Evolutionary conservation across 768 basidiomycete species (phyloP), one percentile per base, ranked within the genome.

Genomic region (Amanita rimosa): DNA sequence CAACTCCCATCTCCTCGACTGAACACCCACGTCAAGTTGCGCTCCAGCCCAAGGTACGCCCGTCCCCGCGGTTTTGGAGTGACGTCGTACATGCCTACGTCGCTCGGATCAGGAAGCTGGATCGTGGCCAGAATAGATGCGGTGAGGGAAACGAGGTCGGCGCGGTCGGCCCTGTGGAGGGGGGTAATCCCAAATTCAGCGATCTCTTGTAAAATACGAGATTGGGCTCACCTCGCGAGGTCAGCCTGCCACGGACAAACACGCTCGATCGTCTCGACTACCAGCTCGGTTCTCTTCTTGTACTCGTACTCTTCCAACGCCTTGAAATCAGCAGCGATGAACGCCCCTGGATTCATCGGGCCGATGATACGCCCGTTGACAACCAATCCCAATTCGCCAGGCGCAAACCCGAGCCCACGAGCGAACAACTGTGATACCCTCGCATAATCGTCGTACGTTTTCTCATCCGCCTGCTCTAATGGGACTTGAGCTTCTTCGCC

Each of bases 321-420:
- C 40, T 70, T 66, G 58, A 94, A 83, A 60, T 97, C 95, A n/a
- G 73, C 73, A 0, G 76, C 63, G 6, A 64, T 54, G 60, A 98
- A 90, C 13, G 76, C 74, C 3, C 70, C 73, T 1, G 64, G 55
- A 9, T 65, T 63, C 33, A 96, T 66, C 0, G 90, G 89, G 0
- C 89, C 88, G 22, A 97, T 67, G 45, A 95, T 91, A 27, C 94
- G 72, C 21, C 94, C 95, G 55, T 96, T 96, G 45, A 88, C 67
- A 31, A 94, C 52, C 33, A 97, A 50, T 0, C 74, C 87, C 17
- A 69, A 69, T 50, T 82, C 64, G 0, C 83, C 85, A 1, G 81
- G 75, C 11, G 60, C 55, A 22, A 93, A 57, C n/a, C 73, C 72
- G 2, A 90, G 55, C 45, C 75, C 74, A 22, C 78, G 68, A 2